phyloP scores from a whole-genome alignment of 2,329 filamentous ascomycete genomes.

The Chrysosphaeria jannelii region DNA sequence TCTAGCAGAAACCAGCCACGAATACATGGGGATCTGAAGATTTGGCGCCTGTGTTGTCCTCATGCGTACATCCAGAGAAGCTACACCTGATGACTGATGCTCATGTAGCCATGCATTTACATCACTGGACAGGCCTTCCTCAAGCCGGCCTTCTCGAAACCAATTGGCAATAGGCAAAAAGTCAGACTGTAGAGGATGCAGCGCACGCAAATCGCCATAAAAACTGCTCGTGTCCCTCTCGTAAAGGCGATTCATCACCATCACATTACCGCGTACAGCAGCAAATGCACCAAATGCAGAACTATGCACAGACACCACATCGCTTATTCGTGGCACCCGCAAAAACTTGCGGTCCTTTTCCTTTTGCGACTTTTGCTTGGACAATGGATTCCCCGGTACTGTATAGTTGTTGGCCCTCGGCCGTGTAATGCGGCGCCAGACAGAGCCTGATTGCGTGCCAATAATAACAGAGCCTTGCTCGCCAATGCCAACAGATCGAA shows the following conservation, averaged over 20 bases:
- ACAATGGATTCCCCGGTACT: no score
- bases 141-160: no score
- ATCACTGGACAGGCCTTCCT: no score
- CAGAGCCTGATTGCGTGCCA: conserved; percentile 70
- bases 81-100: no score
- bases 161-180: no score
- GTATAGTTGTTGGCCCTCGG: conserved; percentile 58
- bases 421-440: conserved; percentile 69
- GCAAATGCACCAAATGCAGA: conserved; percentile 78
- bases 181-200: no score
- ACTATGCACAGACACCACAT: conserved; percentile 56
- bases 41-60: conserved; percentile 32
- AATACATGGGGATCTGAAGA: conserved; percentile 48
- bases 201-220: no score
- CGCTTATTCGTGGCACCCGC: conserved; percentile 62
- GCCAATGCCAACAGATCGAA: conserved; percentile 60
- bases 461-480: conserved; percentile 89
- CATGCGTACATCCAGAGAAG: conserved; percentile 14
- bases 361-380: conserved; percentile 13
- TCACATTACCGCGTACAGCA: conserved; percentile 62
- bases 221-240: no score
- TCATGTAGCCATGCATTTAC: no score
- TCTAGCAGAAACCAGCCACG: conserved; percentile 48
- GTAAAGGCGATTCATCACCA: no score
- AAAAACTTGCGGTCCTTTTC: conserved; percentile 89